phyloP scores from a whole-genome alignment of 768 basidiomycete genomes.

The Phaeotremella fagi region DNA sequence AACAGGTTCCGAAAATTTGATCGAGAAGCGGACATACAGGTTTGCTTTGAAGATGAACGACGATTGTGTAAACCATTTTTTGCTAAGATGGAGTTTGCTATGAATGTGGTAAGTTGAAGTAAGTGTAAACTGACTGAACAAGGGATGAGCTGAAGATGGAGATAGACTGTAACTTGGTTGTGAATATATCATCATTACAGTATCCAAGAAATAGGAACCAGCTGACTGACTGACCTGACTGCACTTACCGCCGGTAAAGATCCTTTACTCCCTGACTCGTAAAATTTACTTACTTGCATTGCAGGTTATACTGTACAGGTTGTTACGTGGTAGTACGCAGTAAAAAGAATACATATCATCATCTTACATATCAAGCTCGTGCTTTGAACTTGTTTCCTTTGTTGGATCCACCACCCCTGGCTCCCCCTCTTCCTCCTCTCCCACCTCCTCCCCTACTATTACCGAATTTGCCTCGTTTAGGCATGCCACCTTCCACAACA shows the following conservation, averaged over 20 bases:
- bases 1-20: background rate
- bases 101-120: background rate
- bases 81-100: background rate
- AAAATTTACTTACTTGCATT: too few species aligned
- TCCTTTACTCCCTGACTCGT: too few species aligned
- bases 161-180: too few species aligned
- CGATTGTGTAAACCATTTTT: conserved; percentile 48
- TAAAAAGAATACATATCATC: background rate
- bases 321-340: background rate
- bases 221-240: background rate
- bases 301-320: too few species aligned
- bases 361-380: too few species aligned
- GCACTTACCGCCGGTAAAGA: conserved; percentile 1
- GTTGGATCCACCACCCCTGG: background rate
- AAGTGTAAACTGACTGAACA: background rate
- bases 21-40: conserved; percentile 23
- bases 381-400: background rate
- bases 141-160: background rate
- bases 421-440: background rate
- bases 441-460: background rate
- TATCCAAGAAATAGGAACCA: too few species aligned
- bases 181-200: too few species aligned
- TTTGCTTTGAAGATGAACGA: conserved; percentile 45
- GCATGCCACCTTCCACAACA: conserved; percentile 83
- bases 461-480: conserved; percentile 55